Conservation (phyloP, 768 basidiomycete species). For the Lyophyllum shimeji region DNA sequence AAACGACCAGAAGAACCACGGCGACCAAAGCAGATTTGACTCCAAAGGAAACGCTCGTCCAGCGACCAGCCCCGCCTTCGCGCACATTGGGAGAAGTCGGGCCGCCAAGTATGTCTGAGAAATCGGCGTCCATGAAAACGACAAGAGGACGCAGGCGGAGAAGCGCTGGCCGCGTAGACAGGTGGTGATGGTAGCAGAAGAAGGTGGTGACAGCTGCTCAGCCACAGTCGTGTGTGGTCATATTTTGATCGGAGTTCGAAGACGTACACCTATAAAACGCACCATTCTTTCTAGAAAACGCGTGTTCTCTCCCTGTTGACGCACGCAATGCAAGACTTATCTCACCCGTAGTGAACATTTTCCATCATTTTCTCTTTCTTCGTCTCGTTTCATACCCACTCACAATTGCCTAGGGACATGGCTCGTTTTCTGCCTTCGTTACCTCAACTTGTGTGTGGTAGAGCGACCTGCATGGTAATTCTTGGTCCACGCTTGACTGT, state of each 20-base stretch:
- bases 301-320: neutral
- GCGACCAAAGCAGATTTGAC: conserved; percentile 35
- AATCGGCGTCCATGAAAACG: conserved; percentile 59
- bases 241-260: conserved; percentile 29
- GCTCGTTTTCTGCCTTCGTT: conserved; percentile 70
- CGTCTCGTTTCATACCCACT: conserved; percentile 42
- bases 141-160: conserved; percentile 23
- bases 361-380: conserved; percentile 14
- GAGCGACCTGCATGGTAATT: conserved; percentile 35
- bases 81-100: conserved; percentile 39
- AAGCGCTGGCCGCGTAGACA: conserved; percentile 28
- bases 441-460: conserved; percentile 78
- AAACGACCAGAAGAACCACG: conserved; percentile 35
- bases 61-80: conserved; percentile 25
- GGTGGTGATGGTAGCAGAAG: conserved; percentile 36
- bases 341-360: neutral
- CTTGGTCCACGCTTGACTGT: conserved; percentile 81
- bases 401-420: conserved; percentile 76
- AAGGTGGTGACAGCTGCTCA: conserved; percentile 27
- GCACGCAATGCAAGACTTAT: conserved; percentile 2
- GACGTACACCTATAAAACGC: conserved; percentile 4
- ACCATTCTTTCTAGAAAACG: neutral
- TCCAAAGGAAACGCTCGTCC: conserved; percentile 39
- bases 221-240: conserved; percentile 33
- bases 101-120: conserved; percentile 71